Base-by-base conservation (phyloP, 2,329 filamentous ascomycete genomes). In the Monosporascus sp. region DNA sequence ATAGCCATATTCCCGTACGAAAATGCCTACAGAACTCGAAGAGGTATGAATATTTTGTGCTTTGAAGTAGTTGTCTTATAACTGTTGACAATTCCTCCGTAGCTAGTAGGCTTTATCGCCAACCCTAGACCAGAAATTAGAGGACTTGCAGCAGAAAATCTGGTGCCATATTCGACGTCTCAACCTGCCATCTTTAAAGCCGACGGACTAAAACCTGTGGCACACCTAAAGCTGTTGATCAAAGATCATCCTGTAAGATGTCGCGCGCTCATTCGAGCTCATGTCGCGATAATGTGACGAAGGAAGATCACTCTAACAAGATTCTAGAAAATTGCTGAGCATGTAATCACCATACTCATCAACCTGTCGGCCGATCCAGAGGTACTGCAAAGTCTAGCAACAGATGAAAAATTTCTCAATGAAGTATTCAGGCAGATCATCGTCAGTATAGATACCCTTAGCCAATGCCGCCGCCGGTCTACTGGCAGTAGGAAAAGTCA, bases 71-170 rank as follows among this genome's bases (percentile, higher is more conserved):
- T 39, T 35, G 35, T 56, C 50, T 49, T 39, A 8, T 49, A 27
- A n/a, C 44, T 53, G 49, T 56, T 58, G 24, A 53, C 50, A 52
- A 35, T 44, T n/a, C 45, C 25, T 31, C 53, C 39, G 48, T 62
- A 96, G 90, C 84, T 96, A 51, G 90, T 97, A 57, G 90, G 91
- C 69, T 97, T 97, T 73, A 88, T 97, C 55, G 88, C 89, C 71
- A 88, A 96, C 74, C 89, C 89, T 55, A 96, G 95, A 69, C 90
- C 90, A 43, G 89, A 96, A 69, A 90, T 97, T 59, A 85, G 94
- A 62, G 85, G 90, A 69, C 80, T 93, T 61, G 92, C 92, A 48
- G 84, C 87, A 51, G 91, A 96, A 71, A 89, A 95, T 63, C 79
- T 97, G 37, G 85, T 97, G 46, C 89, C 90, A 11, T 97, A 89